Base-by-base conservation (phyloP, 805 yeast genomes). In the Lipomyces japonicus region DNA sequence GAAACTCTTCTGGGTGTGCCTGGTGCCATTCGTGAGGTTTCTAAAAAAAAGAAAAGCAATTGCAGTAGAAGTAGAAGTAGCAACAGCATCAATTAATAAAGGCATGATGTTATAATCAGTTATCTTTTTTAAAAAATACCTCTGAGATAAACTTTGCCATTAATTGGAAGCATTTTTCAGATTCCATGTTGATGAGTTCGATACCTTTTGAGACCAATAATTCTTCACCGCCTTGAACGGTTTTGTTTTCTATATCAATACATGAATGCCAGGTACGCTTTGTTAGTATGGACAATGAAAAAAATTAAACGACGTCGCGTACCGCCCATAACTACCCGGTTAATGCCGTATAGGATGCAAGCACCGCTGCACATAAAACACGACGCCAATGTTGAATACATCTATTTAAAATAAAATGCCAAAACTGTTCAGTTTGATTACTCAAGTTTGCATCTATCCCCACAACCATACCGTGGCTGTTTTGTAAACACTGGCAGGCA, bases 321-420 rank as follows among this genome's bases (percentile, higher is more conserved):
- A 54, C 58, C 58, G 26, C 96, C 96, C 67, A 89, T 62, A 0
- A 91, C 97, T 37, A 87, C 84, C 57, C 97, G 76, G 62, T 83
- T 82, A 59, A 91, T 77, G 36, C 95, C 96, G 70, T 89, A 91
- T 75, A 91, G 73, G 45, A 91, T 63, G 57, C 91, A 85, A 4
- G 97, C 95, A 19, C 97, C 97, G 3, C 93, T 79, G 67, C 97
- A 91, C 97, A 91, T 91, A 59, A 82, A 77, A 67, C 97, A 91
- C 2, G 97, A 97, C 5, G 95, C 86, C 58, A 91, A 72, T 0
- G 96, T 86, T 26, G 97, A 89, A 70, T 89, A 91, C 78, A 88
- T 77, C 57, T 53, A 28, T n/a, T 14, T n/a, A 23, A 9, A 38
- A 24, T 10, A 4, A 24, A 7, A 23, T 9, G 5, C n/a, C 14